Evolutionary conservation across 768 basidiomycete genomes (phyloP), one percentile per base, ranked within the genome.

Genomic region (Cystobasidium tubakii): DNA sequence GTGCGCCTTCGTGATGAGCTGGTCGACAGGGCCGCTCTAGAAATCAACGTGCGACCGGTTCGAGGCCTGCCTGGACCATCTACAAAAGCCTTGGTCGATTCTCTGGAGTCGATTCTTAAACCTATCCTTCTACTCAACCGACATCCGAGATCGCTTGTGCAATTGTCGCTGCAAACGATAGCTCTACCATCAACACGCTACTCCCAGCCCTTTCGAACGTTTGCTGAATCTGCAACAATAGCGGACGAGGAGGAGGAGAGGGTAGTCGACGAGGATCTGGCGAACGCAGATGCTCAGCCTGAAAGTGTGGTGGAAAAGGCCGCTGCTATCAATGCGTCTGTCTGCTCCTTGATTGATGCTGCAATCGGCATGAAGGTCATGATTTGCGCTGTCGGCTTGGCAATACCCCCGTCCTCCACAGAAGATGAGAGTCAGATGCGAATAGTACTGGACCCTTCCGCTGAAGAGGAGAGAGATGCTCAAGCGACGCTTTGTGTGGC

Each of bases 111-210:
- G 0, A 74, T 82, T 60, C 78, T 82, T 34, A 69, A 79, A 0
- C 79, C 82, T 4, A 70, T 83, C 12, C 79, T 84, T 42, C 76
- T 79, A 21, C 77, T 83, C 1, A 66, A 77, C 46, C 77, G 80
- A 54, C 80, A 82, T 77, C 83, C 83, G 17, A 80, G 82, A 67
- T 82, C 83, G 15, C 79, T 83, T 29, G 55, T 83, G 25, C 82
- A 83, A 64, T 76, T 83, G 23, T 81, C 82, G 34, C 74, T 83
- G 7, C 83, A 84, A 78, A 82, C 83, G 27, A 72, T 81, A 55
- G 79, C 81, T 23, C 15, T 42, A 53, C 80, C 77, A n/a, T 76
- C 71, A 1, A 76, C 78, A 1, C 10, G 44, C 34, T 76, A 67
- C 62, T 31, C 65, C 19, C 44, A 66, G n/a, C 44, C 77, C 10